phyloP scores from a whole-genome alignment of 2,329 filamentous ascomycete genomes.

The Capronia americana region DNA sequence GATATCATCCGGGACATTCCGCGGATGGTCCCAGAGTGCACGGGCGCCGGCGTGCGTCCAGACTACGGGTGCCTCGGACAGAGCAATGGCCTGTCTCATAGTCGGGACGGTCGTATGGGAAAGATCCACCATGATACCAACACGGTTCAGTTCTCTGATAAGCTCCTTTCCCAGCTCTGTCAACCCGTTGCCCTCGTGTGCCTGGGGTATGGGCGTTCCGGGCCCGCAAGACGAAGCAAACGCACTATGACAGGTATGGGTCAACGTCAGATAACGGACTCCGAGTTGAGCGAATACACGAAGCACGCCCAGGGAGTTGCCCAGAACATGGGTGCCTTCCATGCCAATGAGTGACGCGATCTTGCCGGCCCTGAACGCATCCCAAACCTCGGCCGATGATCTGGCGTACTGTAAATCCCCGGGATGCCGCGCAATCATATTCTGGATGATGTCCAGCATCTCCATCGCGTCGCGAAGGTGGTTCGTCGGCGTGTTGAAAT shows the following conservation, averaged over 20 bases:
- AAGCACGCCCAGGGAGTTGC: constrained; percentile 40
- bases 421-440: constrained; percentile 25
- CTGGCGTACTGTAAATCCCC: constrained; percentile 24
- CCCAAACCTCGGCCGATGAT: constrained; percentile 19
- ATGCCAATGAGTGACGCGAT: constrained; percentile 41
- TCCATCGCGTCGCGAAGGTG: constrained; percentile 24
- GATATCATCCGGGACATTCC: constrained; percentile 53
- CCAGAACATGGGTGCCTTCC: constrained; percentile 42
- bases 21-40: constrained; percentile 44
- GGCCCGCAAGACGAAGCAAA: constrained; percentile 40
- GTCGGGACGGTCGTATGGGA: constrained; percentile 41
- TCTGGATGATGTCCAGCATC: constrained; percentile 30
- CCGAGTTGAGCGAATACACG: constrained; percentile 39
- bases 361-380: constrained; percentile 33
- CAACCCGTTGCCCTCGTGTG: constrained; percentile 34
- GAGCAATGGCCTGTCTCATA: constrained; percentile 39
- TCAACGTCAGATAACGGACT: constrained; percentile 40
- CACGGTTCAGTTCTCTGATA: constrained; percentile 42
- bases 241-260: constrained; percentile 43
- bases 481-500: constrained; percentile 28
- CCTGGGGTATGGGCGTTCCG: constrained; percentile 23
- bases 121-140: constrained; percentile 43
- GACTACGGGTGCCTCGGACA: constrained; percentile 42
- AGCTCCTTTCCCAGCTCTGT: constrained; percentile 38
- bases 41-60: constrained; percentile 43